These are phyloP conservation scores for Gnetum montanum DNA, from an alignment of 75 land plant genomes.

Conservation along the genomic window DNA sequence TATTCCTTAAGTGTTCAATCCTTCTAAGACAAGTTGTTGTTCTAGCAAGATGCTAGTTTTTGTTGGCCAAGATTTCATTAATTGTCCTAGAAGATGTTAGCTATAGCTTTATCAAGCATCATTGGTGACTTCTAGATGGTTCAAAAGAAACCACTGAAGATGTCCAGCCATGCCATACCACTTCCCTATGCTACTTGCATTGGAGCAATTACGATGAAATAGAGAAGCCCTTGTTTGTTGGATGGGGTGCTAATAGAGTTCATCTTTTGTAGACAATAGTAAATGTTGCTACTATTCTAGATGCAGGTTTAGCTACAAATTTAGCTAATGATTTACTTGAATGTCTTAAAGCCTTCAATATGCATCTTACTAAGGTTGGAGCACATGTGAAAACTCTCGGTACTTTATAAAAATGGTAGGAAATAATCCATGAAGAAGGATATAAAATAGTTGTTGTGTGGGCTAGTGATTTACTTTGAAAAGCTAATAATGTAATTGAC, in stretches of 20 bases:
- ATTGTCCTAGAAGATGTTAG: constrained; percentile 61
- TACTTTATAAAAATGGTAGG: constrained; percentile 68
- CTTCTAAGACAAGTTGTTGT: constrained; percentile 48
- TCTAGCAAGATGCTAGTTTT: constrained; percentile 80
- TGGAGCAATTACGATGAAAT: no score
- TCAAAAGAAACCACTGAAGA: constrained; percentile 1
- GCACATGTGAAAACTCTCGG: constrained; percentile 81
- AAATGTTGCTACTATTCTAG: constrained; percentile 74
- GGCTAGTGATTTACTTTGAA: constrained; percentile 48
- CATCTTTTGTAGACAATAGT: constrained; percentile 68
- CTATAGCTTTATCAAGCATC: constrained; percentile 71
- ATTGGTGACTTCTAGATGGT: constrained; percentile 76
- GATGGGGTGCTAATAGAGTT: constrained; percentile 69
- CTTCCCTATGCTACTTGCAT: constrained; percentile 4
- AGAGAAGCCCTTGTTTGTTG: constrained; percentile 33
- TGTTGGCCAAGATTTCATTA: constrained; percentile 70
- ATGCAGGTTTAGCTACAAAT: constrained; percentile 78
- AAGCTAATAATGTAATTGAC: constrained; percentile 49
- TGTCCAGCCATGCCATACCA: constrained; percentile 4
- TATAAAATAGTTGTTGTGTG: constrained; percentile 51
- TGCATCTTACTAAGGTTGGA: constrained; percentile 87
- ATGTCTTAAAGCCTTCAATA: constrained; percentile 63
- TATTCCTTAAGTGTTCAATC: constrained; percentile 28
- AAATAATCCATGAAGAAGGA: constrained; percentile 47
- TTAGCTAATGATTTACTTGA: constrained; percentile 58